Percentiles rank a stretch among this genome's conserved stretches.
Evolutionary conservation across 1,284 basidiomycete genomes (phyloP).

Genomic region (Neonothopanus nambi): DNA sequence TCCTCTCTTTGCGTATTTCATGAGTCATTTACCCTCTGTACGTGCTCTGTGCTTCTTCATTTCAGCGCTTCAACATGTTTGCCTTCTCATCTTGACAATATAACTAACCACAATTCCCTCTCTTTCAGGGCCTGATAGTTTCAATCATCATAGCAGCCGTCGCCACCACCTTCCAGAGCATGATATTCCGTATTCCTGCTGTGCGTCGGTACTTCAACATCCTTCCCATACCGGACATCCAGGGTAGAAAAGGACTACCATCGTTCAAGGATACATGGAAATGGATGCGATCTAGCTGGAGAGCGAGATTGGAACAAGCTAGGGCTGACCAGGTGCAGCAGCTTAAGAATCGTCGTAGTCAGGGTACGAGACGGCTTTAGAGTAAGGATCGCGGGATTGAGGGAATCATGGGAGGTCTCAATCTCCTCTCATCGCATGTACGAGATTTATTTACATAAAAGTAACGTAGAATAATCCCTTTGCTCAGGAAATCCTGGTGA

Average conservation of each 20-base stretch:
- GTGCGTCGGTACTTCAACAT: conserved; percentile 10
- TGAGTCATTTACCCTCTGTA: conserved; percentile 15
- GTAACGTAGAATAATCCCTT: no score
- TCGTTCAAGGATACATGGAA: conserved; percentile 6
- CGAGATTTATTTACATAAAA: no score
- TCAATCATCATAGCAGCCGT: conserved; percentile 8
- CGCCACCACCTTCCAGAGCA: conserved; percentile 5
- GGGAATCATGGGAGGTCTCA: no score
- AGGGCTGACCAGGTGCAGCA: no score
- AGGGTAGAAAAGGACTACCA: conserved; percentile 6
- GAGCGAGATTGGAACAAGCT: background rate
- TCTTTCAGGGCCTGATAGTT: conserved; percentile 10
- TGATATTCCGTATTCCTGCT: conserved; percentile 9
- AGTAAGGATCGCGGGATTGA: no score
- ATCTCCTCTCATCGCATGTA: no score
- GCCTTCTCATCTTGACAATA: no score
- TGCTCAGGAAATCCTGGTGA: no score
- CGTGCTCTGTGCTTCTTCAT: background rate
- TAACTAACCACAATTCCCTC: background rate
- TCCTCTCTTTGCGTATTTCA: conserved; percentile 12
- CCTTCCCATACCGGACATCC: background rate
- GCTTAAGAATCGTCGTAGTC: no score
- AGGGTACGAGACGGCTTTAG: no score
- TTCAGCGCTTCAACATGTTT: background rate
- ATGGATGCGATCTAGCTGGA: conserved; percentile 2